These are phyloP conservation scores for Suhomyces sp. DNA, from an alignment of 805 yeast genomes.

Conservation along the genomic window DNA sequence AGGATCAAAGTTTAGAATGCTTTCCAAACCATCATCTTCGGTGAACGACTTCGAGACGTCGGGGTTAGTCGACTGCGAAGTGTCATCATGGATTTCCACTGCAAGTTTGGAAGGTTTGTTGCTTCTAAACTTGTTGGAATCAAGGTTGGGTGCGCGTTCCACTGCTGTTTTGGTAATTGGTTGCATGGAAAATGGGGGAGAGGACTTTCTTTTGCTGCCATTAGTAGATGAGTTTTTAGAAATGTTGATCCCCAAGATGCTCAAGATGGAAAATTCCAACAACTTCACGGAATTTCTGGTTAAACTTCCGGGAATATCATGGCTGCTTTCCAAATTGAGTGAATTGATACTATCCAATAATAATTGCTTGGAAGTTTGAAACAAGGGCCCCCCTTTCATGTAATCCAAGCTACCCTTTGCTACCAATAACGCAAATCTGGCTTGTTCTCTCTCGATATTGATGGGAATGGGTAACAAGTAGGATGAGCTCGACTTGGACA, in stretches of 20 bases:
- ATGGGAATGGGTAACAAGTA: constrained; percentile 60
- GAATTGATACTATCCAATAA: constrained; percentile 49
- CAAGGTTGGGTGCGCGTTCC: constrained; percentile 14
- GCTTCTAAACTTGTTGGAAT: constrained; percentile 2
- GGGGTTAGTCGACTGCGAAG: not conserved
- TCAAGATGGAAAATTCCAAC: constrained; percentile 57
- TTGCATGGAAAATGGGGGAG: constrained; percentile 5
- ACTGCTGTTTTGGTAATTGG: constrained; percentile 25
- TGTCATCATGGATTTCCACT: not conserved
- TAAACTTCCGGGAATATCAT: constrained; percentile 59
- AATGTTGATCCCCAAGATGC: constrained; percentile 54
- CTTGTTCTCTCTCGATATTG: constrained; percentile 58
- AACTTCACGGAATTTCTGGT: constrained; percentile 54
- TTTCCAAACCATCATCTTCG: constrained; percentile 16
- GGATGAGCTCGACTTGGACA: constrained; percentile 35
- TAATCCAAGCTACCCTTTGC: constrained; percentile 80
- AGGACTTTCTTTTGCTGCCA: constrained; percentile 14
- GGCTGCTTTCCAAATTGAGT: constrained; percentile 48
- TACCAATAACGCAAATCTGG: constrained; percentile 60
- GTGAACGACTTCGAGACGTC: not conserved
- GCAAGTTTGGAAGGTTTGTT: not conserved
- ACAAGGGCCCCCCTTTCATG: constrained; percentile 76
- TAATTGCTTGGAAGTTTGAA: constrained; percentile 63
- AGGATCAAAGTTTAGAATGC: constrained; percentile 37
- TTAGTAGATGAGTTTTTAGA: constrained; percentile 14